Percentiles rank a stretch among this genome's conserved stretches.
Conservation (phyloP, 2,329 filamentous ascomycete species). For the Ceratocystis diversiconidia region DNA sequence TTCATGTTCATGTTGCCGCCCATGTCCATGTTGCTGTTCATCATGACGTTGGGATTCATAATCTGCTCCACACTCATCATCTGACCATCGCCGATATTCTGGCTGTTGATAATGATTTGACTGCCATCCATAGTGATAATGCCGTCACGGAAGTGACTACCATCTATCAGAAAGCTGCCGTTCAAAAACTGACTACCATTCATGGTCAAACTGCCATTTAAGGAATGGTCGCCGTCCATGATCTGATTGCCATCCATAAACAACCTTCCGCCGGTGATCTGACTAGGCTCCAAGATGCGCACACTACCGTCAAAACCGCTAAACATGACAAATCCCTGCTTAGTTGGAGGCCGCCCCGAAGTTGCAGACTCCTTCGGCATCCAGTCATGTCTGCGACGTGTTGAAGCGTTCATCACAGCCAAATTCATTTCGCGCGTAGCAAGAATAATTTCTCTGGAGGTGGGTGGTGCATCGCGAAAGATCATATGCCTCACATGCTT, state of each 20-base stretch:
- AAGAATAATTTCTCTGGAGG: neutral
- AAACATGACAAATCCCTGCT: neutral
- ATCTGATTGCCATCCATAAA: neutral
- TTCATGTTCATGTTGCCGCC: neutral
- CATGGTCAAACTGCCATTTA: neutral
- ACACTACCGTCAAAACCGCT: neutral
- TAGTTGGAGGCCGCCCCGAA: neutral
- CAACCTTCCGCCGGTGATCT: neutral
- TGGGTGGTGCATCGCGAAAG: conserved; percentile 21
- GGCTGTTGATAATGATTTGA: neutral
- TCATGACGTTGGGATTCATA: neutral
- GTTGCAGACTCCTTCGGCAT: neutral
- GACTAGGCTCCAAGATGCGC: neutral
- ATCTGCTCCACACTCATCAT: neutral
- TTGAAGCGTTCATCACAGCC: conserved; percentile 5
- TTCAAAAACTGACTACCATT: neutral
- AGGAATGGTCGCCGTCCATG: neutral
- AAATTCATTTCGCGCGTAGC: conserved; percentile 5
- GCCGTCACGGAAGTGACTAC: neutral
- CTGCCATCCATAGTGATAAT: neutral
- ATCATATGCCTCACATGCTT: conserved; percentile 37
- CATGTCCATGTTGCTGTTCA: neutral
- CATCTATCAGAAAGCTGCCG: neutral
- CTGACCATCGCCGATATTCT: neutral
- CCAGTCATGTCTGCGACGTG: conserved; percentile 2